phyloP scores from a whole-genome alignment of 441 rosid species.

The Bocquillonia castaneifolia region DNA sequence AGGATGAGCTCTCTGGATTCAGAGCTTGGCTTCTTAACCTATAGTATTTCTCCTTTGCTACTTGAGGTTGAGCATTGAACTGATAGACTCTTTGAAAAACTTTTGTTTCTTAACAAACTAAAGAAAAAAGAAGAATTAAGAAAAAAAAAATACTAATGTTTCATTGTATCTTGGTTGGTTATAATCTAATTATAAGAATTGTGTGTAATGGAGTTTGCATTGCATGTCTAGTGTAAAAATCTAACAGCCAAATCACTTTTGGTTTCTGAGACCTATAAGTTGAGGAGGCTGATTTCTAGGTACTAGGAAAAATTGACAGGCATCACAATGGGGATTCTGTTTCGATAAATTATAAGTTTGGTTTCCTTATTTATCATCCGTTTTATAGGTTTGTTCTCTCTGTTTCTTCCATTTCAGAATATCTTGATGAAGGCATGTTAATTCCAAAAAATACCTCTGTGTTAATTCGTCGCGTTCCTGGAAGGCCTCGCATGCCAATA shows the following conservation, averaged over 20 bases:
- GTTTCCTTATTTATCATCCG: conserved; percentile 19
- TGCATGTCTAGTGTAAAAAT: not conserved
- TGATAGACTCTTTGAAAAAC: not conserved
- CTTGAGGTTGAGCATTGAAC: conserved; percentile 9
- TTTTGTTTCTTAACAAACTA: not conserved
- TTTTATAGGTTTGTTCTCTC: conserved; percentile 48
- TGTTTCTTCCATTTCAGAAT: conserved; percentile 87
- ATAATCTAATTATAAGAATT: not conserved
- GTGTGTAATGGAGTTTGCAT: not conserved
- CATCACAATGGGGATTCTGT: not conserved
- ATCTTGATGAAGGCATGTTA: conserved; percentile 91
- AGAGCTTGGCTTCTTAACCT: conserved; percentile 11
- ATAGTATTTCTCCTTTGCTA: not conserved
- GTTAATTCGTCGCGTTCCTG: conserved; percentile 95
- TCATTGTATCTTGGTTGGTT: not conserved
- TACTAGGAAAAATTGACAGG: conserved; percentile 6
- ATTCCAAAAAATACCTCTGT: conserved; percentile 98
- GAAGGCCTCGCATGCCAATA: conserved; percentile 94
- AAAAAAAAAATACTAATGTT: not conserved
- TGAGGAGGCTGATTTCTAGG: conserved; percentile 11
- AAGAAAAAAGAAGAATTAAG: too few species aligned
- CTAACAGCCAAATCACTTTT: not conserved
- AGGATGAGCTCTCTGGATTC: conserved; percentile 10
- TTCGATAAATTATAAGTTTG: conserved; percentile 21
- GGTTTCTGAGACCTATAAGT: conserved; percentile 23